Evolutionary conservation across 2,329 filamentous ascomycete genomes (phyloP), one percentile per base, ranked within the genome.

Genomic region (Trichoderma sp.): DNA sequence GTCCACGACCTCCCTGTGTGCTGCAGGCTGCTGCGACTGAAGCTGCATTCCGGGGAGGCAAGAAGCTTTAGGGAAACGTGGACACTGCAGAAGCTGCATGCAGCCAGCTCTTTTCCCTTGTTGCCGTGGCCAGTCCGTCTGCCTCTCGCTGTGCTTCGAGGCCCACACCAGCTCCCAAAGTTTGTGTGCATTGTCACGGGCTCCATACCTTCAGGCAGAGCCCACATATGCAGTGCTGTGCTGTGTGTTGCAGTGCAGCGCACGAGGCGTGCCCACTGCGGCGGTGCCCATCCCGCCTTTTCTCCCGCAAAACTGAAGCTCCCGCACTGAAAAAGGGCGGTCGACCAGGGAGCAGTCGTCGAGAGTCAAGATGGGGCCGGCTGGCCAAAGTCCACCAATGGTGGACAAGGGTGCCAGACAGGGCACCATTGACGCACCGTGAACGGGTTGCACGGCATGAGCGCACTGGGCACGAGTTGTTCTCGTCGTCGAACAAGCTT

Each of bases 281-380:
- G 65, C 66, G 66, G 65, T 63, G 70, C 57, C 70, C 68, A 70
- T 70, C 65, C 73, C 73, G 73, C 73, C 73, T 72, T 74, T 74
- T 74, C 73, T 70, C 71, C 73, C 68, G 73, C 73, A 70, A 74
- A 73, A 71, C 26, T 50, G 69, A 62, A 66, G 68, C 65, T 71
- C 34, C 59, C 65, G 64, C 72, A 74, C 64, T 58, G 43, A 62
- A 70, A 74, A 74, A 72, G 72, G 73, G 73, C 73, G 73, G 73
- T 72, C 73, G 71, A 62, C 72, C 62, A 62, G 71, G 71, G 70
- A 50, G 58, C 17, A 26, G 20, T 55, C 65, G 39, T 20, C 43
- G 32, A 62, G 11, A 63, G 58, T 12, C 36, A 26, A 15, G 23
- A 62, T 39, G 59, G 63, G 43, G 15, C 39, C 55, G 63, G 64